Base-by-base conservation (phyloP, 2,329 filamentous ascomycete genomes). In the Fusarium agapanthi region DNA sequence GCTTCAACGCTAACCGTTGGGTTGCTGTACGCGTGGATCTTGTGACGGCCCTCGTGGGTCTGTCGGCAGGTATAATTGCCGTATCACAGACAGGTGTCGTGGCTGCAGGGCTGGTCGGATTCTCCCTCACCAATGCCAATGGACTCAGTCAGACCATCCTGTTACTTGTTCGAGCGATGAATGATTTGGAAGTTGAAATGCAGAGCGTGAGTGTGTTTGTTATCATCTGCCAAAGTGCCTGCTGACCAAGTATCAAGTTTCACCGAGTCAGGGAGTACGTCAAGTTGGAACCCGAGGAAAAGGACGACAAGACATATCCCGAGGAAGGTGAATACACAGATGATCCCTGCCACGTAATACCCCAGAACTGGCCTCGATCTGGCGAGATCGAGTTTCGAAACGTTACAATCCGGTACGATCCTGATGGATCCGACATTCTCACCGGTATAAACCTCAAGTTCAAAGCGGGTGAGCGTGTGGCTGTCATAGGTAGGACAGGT, bases 401-500 rank as follows among this genome's bases (percentile, higher is more conserved):
- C 61, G 85, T 86, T 28, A 86, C 85, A 11, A 84, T 87, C 40
- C 84, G 85, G 48, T 87, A 87, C 72, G 79, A 86, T 65, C 61
- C 81, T 34, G 79, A 87, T 64, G 80, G 85, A 24, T 81, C 83
- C 51, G 82, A 87, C 61, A 85, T 89, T 45, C 80, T 89, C 24
- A 86, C 85, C 30, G 79, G 86, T 38, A 79, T 89, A 58, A 87
- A 84, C 67, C 81, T 88, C 48, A 84, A 83, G 38, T 86, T 88
- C 68, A 83, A 82, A 18, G 92, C 91, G 0, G 93, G 94, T 2
- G 92, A 93, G 60, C 91, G 92, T 56, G 93, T 93, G 2, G 94
- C 93, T 1, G 87, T 97, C 26, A 92, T 95, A 16, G 94, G 94
- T 5, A 89, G 94, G 15, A 97, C 94, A 0, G 91, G 93, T 0